Evolutionary conservation across 2,329 filamentous ascomycete species (phyloP).

Genomic region (Beauveria brongniartii): DNA sequence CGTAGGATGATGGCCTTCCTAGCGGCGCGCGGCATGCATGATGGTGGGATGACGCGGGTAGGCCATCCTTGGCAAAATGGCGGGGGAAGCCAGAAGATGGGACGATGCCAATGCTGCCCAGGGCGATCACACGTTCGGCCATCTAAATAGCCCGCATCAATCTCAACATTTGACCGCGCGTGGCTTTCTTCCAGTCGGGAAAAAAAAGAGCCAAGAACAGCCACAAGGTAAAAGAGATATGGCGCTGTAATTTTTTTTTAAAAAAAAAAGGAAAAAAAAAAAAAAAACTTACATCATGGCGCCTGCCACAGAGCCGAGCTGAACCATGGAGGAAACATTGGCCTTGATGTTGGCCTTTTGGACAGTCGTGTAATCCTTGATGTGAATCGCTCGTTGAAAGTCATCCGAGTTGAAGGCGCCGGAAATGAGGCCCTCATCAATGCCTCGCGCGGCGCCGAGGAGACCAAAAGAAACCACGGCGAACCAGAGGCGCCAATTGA

Average conservation of each 20-base stretch:
- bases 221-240: too few species aligned
- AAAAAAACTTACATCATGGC: conserved; percentile 43
- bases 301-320: conserved; percentile 66
- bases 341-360: conserved; percentile 60
- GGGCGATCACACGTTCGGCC: background rate
- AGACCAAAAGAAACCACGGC: conserved; percentile 66
- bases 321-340: conserved; percentile 76
- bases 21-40: background rate
- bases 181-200: too few species aligned
- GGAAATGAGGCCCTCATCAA: conserved; percentile 74
- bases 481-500: conserved; percentile 76
- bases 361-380: conserved; percentile 41
- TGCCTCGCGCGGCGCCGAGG: conserved; percentile 62
- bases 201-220: too few species aligned
- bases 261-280: background rate
- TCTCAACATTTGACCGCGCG: too few species aligned
- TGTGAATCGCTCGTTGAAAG: conserved; percentile 53
- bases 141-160: background rate
- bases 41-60: background rate
- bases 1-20: background rate
- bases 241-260: too few species aligned
- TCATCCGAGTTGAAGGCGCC: conserved; percentile 61
- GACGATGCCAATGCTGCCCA: conserved; percentile 2
- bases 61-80: conserved; percentile 5
- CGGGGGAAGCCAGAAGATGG: background rate